These are phyloP conservation scores for Metarhizium album DNA, from an alignment of 2,329 filamentous ascomycete genomes.

Conservation along the genomic window DNA sequence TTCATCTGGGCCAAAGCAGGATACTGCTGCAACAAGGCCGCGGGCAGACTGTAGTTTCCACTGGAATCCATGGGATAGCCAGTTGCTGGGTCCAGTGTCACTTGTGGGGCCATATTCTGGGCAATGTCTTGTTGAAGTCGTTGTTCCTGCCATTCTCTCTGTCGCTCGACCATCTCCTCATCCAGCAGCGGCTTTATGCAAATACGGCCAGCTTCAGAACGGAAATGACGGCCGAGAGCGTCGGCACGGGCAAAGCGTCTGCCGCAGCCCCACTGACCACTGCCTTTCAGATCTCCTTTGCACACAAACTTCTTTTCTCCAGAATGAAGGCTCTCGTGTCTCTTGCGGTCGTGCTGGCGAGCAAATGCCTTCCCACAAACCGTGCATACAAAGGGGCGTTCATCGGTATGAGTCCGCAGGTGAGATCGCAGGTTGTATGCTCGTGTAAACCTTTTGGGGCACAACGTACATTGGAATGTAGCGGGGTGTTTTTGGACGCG, in stretches of 20 bases:
- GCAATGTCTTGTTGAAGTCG: conserved; percentile 54
- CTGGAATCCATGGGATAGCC: conserved; percentile 46
- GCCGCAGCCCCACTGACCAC: conserved; percentile 84
- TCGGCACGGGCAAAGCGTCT: conserved; percentile 90
- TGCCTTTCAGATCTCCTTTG: conserved; percentile 76
- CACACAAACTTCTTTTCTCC: conserved; percentile 99
- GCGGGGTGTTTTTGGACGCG: conserved; percentile 96
- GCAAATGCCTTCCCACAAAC: conserved; percentile 97
- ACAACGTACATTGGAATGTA: conserved; percentile 88
- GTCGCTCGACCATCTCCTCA: conserved; percentile 78
- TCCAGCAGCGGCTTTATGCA: conserved; percentile 97
- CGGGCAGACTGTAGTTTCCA: conserved; percentile 62
- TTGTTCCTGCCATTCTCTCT: conserved; percentile 65
- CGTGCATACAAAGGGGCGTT: conserved; percentile 92
- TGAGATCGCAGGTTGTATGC: conserved; percentile 96
- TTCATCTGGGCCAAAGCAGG: conserved; percentile 85
- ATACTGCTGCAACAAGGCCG: conserved; percentile 82
- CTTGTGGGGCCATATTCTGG: conserved; percentile 47
- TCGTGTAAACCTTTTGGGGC: conserved; percentile 90
- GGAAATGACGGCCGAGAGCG: conserved; percentile 86
- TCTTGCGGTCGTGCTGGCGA: conserved; percentile 91
- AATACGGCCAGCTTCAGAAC: conserved; percentile 87
- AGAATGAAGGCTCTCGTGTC: conserved; percentile 90
- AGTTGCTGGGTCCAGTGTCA: conserved; percentile 49
- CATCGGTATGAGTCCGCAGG: conserved; percentile 90